These are phyloP conservation scores for Hanseniaspora vineae DNA, from an alignment of 805 yeast genomes.

Conservation along the genomic window DNA sequence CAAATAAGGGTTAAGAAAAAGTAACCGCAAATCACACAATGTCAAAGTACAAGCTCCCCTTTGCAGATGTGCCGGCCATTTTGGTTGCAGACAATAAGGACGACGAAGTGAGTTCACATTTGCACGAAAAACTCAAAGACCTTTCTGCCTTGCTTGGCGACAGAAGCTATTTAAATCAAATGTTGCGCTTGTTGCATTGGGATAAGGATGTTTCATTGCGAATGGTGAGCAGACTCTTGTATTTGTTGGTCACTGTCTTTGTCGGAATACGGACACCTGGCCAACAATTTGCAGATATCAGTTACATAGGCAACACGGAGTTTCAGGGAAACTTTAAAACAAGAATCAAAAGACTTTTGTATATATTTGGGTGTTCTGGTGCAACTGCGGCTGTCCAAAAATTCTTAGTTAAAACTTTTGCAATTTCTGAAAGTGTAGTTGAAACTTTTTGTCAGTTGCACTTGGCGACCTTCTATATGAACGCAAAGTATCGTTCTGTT, in stretches of 20 bases:
- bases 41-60: neutral
- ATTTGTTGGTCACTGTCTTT: slow-evolving; percentile 64
- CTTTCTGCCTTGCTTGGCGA: slow-evolving; percentile 42
- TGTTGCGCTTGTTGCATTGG: neutral
- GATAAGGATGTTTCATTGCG: neutral
- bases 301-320: slow-evolving; percentile 12
- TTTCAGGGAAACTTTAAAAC: slow-evolving; percentile 2
- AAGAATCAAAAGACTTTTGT: slow-evolving; percentile 1
- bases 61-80: neutral
- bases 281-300: slow-evolving; percentile 82
- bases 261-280: slow-evolving; percentile 76
- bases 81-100: slow-evolving; percentile 72
- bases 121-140: slow-evolving; percentile 43
- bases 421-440: slow-evolving; percentile 28
- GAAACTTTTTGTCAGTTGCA: slow-evolving; percentile 54
- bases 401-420: slow-evolving; percentile 13
- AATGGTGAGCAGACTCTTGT: slow-evolving; percentile 32
- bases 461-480: slow-evolving; percentile 69
- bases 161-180: slow-evolving; percentile 41
- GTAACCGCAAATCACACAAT: neutral
- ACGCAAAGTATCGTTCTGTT: slow-evolving; percentile 69
- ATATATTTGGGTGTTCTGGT: neutral
- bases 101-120: slow-evolving; percentile 46
- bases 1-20: neutral
- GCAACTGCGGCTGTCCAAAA: slow-evolving; percentile 9